phyloP scores from a whole-genome alignment of 306 rosid genomes.

The Vachellia pachyceras region DNA sequence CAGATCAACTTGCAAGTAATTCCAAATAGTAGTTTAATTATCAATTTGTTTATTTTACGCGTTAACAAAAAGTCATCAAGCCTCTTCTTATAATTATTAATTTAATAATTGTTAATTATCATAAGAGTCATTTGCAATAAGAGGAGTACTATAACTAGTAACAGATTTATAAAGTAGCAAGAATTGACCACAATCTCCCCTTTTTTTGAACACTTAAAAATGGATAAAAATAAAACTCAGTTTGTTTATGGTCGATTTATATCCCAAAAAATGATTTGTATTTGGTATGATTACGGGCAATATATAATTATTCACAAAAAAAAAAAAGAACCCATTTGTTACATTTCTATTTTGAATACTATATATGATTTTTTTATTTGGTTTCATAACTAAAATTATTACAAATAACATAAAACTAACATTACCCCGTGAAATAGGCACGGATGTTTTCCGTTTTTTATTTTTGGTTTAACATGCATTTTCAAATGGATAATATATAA shows the following conservation, averaged over 20 bases:
- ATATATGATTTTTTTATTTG: no score
- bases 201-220: background rate
- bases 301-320: background rate
- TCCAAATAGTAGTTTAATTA: conserved; percentile 35
- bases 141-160: background rate
- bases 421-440: background rate
- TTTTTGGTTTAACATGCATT: background rate
- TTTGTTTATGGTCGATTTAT: background rate
- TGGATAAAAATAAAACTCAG: background rate
- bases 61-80: background rate
- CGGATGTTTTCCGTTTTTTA: background rate
- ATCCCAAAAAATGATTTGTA: background rate
- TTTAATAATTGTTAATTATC: background rate
- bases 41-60: background rate
- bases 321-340: background rate
- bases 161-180: background rate
- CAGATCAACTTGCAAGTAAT: no score
- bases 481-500: background rate
- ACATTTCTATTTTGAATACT: no score
- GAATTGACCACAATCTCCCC: background rate
- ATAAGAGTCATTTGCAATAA: background rate
- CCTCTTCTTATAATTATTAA: background rate
- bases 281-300: background rate
- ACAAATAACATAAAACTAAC: background rate
- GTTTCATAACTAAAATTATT: background rate